A percentile compares a stretch with the other conserved stretches of the same genome.
phyloP scores from a whole-genome alignment of 768 basidiomycete species.

The Boletus subparvulus region DNA sequence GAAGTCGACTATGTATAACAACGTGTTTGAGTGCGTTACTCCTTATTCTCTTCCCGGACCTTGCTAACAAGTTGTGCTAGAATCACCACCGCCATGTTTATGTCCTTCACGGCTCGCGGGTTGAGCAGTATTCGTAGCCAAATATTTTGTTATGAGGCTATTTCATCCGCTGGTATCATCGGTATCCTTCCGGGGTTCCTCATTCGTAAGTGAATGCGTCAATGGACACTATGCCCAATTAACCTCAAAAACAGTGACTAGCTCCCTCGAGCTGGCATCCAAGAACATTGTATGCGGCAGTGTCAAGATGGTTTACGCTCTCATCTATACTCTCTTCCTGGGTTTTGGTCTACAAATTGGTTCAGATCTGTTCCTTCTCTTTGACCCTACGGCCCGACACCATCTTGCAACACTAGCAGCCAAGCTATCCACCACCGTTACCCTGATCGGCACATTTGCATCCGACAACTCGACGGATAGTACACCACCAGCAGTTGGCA shows the following conservation, averaged over 20 bases:
- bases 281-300: slow-evolving; percentile 84
- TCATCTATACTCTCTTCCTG: slow-evolving; percentile 82
- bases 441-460: slow-evolving; percentile 65
- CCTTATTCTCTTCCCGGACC: neutral
- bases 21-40: slow-evolving; percentile 77
- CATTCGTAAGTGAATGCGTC: slow-evolving; percentile 51
- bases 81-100: slow-evolving; percentile 77
- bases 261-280: slow-evolving; percentile 80
- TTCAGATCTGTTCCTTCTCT: slow-evolving; percentile 72
- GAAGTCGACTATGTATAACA: slow-evolving; percentile 80
- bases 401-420: slow-evolving; percentile 55
- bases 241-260: slow-evolving; percentile 54
- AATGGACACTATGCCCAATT: neutral
- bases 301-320: slow-evolving; percentile 86
- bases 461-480: slow-evolving; percentile 50
- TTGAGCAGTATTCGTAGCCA: slow-evolving; percentile 74
- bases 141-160: slow-evolving; percentile 89
- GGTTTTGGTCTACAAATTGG: slow-evolving; percentile 86
- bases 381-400: slow-evolving; percentile 57
- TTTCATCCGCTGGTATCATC: slow-evolving; percentile 85
- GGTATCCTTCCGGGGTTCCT: slow-evolving; percentile 89
- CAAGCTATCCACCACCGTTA: slow-evolving; percentile 46
- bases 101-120: slow-evolving; percentile 80
- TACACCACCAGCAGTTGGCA: slow-evolving; percentile 51
- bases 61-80: slow-evolving; percentile 39